Evolutionary conservation across 352 stramenopile species (phyloP), one percentile per base, ranked within the genome.

Genomic region (Pythium guiyangense): DNA sequence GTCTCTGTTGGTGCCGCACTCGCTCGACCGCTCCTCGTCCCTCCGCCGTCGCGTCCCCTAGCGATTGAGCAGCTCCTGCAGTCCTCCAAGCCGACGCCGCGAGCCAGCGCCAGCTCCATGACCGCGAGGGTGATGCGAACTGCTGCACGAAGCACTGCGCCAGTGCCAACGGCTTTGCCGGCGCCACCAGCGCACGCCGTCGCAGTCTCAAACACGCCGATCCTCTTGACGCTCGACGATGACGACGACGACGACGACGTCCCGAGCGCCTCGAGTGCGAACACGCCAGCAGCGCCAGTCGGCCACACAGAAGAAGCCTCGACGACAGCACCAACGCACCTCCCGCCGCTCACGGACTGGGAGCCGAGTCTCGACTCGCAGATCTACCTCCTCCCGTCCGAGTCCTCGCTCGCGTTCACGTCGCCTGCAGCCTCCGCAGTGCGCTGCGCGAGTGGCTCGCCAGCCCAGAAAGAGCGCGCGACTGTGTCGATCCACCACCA

Each of bases 11-110:
- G 27, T 63, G 49, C n/a, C 0, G 27, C 14, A 15, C 20, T 34
- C 46, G 10, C 20, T 20, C 46, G 46, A 48, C 42, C 20, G 29
- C 18, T 35, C 44, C 18, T 59, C 37, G 46, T 39, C 9, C 26
- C 26, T 42, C 29, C 42, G 25, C 20, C 22, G 27, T 34, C 12
- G 29, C 25, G 29, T 12, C 22, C 8, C 39, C 4, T 42, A 54
- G 43, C 39, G 4, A 86, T 84, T 77, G 73, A 86, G 69, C 69
- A 79, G 70, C 71, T 83, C 52, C 62, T 79, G 75, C 63, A 69
- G 69, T 78, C 61, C 27, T 69, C 72, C 17, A 22, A 25, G 9
- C 42, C 42, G 11, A 46, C 9, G 9, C 25, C 5, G 46, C 46
- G 46, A 22, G 29, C 26, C 12, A 35, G 20, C 46, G n/a, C 22